Evolutionary conservation across 2,329 filamentous ascomycete genomes (phyloP).

Genomic region (Nemania diffusa): DNA sequence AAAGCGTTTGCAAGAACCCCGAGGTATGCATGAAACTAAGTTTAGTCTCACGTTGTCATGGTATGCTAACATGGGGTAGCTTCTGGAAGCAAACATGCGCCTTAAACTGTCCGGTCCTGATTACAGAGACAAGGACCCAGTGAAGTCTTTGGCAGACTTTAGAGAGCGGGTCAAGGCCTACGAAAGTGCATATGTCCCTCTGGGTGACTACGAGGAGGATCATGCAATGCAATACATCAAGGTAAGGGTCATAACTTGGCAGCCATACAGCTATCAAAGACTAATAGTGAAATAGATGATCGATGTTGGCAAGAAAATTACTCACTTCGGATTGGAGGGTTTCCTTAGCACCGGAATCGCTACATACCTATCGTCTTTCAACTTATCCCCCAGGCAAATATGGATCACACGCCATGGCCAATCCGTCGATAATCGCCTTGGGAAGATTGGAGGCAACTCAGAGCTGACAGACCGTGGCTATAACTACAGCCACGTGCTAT

Average conservation of each 20-base stretch:
- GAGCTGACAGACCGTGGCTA: conserved; percentile 82
- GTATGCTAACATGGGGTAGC: conserved; percentile 49
- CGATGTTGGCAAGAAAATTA: conserved; percentile 93
- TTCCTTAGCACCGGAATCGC: conserved; percentile 93
- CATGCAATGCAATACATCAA: conserved; percentile 94
- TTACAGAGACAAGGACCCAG: conserved; percentile 92
- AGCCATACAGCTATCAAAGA: not conserved
- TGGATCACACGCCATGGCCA: conserved; percentile 98
- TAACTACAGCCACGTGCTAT: conserved; percentile 80
- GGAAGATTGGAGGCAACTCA: conserved; percentile 89
- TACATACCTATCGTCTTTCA: conserved; percentile 96
- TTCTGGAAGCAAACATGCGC: conserved; percentile 96
- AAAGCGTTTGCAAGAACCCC: conserved; percentile 90
- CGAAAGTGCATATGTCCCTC: conserved; percentile 90
- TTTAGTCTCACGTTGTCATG: not conserved
- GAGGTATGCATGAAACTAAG: conserved; percentile 56
- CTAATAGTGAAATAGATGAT: conserved; percentile 73
- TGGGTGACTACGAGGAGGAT: conserved; percentile 90
- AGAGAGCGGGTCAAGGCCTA: conserved; percentile 92
- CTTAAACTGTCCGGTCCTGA: conserved; percentile 95
- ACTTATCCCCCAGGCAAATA: conserved; percentile 92
- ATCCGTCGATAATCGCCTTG: conserved; percentile 85
- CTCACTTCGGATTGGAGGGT: conserved; percentile 88
- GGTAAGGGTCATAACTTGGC: conserved; percentile 51
- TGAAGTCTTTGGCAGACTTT: conserved; percentile 87